These are phyloP conservation scores for Madurella fahalii DNA, from an alignment of 2,329 filamentous ascomycete genomes.

Conservation along the genomic window DNA sequence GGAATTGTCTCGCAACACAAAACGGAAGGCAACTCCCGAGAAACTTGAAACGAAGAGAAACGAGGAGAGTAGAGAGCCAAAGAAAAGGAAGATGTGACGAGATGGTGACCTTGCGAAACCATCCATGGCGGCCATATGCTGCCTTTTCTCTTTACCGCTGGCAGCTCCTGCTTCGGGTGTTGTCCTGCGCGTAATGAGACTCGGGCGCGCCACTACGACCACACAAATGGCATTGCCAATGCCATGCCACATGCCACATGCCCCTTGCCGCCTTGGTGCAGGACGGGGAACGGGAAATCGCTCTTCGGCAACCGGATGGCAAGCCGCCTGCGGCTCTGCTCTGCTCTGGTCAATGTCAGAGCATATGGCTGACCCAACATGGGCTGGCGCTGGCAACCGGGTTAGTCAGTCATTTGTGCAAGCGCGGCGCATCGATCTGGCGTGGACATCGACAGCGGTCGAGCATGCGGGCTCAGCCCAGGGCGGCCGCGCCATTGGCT, in stretches of 20 bases:
- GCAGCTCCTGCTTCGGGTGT: background rate
- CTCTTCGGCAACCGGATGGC: background rate
- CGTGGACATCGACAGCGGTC: background rate
- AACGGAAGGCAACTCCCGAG: constrained; percentile 6
- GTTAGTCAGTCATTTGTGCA: background rate
- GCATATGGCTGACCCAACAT: no score
- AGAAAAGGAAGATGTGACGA: constrained; percentile 6
- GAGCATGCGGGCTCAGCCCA: background rate
- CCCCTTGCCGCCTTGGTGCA: constrained; percentile 4
- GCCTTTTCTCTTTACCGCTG: constrained; percentile 8
- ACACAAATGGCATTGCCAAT: background rate
- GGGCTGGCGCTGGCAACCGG: background rate
- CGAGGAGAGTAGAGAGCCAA: constrained; percentile 3
- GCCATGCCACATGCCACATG: background rate
- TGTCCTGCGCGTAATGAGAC: constrained; percentile 19
- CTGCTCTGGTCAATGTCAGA: background rate
- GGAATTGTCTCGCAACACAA: constrained; percentile 3
- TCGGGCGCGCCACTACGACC: constrained; percentile 1
- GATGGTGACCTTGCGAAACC: background rate
- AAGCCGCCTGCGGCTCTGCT: background rate
- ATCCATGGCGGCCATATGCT: constrained; percentile 1
- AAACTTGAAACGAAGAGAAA: constrained; percentile 25
- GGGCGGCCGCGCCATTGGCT: constrained; percentile 8
- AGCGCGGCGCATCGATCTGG: background rate
- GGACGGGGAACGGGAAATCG: background rate